Evolutionary conservation across 2,329 filamentous ascomycete species (phyloP).

Genomic region (Graphiopsis chlorocephala): DNA sequence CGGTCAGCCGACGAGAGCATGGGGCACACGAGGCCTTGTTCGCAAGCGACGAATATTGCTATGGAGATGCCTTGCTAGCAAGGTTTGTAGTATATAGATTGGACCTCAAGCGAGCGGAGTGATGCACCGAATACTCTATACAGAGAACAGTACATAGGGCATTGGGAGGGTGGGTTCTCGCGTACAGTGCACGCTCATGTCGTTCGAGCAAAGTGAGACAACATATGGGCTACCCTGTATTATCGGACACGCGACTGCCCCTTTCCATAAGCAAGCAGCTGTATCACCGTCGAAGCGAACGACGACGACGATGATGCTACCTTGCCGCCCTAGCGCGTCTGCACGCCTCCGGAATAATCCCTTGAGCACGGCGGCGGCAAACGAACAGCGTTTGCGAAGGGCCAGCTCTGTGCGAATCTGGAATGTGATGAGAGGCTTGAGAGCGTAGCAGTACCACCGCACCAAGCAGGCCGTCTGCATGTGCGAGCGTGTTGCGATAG

Average conservation of each 20-base stretch:
- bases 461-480: not conserved
- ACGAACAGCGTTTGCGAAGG: not conserved
- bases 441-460: not conserved
- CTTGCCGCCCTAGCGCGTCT: constrained; percentile 1
- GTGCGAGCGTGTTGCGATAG: not conserved
- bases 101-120: not conserved
- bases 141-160: not conserved
- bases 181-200: not conserved
- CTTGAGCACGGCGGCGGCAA: not conserved
- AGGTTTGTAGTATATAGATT: not conserved
- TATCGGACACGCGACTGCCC: constrained; percentile 1
- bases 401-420: not conserved
- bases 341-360: not conserved
- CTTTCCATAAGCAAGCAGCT: not conserved
- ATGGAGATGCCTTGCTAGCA: not conserved
- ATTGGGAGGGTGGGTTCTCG: not conserved
- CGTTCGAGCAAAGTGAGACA: not conserved
- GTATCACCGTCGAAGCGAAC: not conserved
- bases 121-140: not conserved
- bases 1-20: not conserved
- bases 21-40: not conserved
- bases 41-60: not conserved
- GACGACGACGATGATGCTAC: not conserved
- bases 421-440: not conserved
- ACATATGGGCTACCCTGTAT: not conserved